phyloP scores from a whole-genome alignment of 768 basidiomycete species.

The Tulasnella sp. region DNA sequence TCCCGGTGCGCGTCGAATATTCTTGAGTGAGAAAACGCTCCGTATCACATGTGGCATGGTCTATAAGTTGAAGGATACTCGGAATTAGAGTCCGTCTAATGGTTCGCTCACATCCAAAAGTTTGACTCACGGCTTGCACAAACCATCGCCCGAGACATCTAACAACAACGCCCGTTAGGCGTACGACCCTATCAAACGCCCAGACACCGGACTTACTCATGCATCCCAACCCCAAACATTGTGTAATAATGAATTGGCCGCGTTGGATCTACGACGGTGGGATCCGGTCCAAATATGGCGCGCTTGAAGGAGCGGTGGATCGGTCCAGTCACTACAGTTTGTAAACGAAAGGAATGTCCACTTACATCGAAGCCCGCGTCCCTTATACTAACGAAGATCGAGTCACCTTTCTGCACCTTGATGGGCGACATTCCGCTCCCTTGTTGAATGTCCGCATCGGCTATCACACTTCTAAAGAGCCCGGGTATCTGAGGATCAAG shows the following conservation, averaged over 20 bases:
- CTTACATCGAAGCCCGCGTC: constrained; percentile 11
- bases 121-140: constrained; percentile 33
- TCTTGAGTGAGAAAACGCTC: constrained; percentile 31
- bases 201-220: not conserved
- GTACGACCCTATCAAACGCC: not conserved
- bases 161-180: not conserved
- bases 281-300: not conserved
- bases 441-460: constrained; percentile 9
- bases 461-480: constrained; percentile 4
- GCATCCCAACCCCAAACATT: constrained; percentile 10
- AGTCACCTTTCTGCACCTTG: constrained; percentile 3
- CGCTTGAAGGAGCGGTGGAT: not conserved
- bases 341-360: not conserved
- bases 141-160: constrained; percentile 11
- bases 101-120: constrained; percentile 26
- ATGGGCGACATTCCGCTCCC: not conserved
- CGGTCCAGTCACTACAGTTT: not conserved
- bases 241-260: not conserved
- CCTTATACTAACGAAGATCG: constrained; percentile 7
- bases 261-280: constrained; percentile 6
- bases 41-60: constrained; percentile 14
- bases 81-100: constrained; percentile 24
- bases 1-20: constrained; percentile 15
- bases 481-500: constrained; percentile 17
- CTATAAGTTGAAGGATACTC: not conserved